Evolutionary conservation across 768 basidiomycete species (phyloP), one percentile per base, ranked within the genome.

Genomic region (Punctularia strigosozonata): DNA sequence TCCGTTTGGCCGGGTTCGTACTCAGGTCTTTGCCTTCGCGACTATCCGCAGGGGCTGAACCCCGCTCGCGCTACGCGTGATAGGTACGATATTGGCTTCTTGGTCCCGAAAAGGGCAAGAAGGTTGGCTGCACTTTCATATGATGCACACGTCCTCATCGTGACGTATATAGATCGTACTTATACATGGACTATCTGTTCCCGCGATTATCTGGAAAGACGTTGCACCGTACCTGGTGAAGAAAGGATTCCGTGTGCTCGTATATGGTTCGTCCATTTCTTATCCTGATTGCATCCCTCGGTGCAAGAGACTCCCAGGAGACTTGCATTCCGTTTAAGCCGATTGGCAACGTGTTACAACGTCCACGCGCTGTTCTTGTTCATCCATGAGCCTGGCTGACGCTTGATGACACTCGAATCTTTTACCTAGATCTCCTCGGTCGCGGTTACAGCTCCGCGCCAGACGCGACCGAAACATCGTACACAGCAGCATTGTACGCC

Each of bases 401-500:
- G 24, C 13, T 33, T 23, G 15, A 10, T 10, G 26, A 38, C 19
- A 17, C 13, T 28, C 25, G 30, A 32, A 7, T 4, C 24, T 14
- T 4, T 12, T 30, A 21, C 17, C 13, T 43, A 85, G 85, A 89
- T 59, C 63, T 87, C 15, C 86, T 84, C 43, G 86, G 84, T 10
- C 71, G 85, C 26, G 85, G 85, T 4, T 89, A 87, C 57, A 84
- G 83, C 1, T 84, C 83, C 40, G 83, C 84, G 1, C 85, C 85
- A 0, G 68, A 75, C 17, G 73, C 69, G 13, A 72, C 68, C 3
- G n/a, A n/a, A n/a, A n/a, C n/a, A n/a, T n/a, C n/a, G n/a, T 84
- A 88, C 53, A 69, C 83, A 45, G 58, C 71, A 1, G 58, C 64
- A 4, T 63, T 89, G 3, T 80, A 80, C 51, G 75, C 75, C 1